A percentile compares a stretch with the other conserved stretches of the same genome.
These are phyloP conservation scores for Nyctanthes arbortristis DNA, from an alignment of 257 asterid species.

Conservation along the genomic window DNA sequence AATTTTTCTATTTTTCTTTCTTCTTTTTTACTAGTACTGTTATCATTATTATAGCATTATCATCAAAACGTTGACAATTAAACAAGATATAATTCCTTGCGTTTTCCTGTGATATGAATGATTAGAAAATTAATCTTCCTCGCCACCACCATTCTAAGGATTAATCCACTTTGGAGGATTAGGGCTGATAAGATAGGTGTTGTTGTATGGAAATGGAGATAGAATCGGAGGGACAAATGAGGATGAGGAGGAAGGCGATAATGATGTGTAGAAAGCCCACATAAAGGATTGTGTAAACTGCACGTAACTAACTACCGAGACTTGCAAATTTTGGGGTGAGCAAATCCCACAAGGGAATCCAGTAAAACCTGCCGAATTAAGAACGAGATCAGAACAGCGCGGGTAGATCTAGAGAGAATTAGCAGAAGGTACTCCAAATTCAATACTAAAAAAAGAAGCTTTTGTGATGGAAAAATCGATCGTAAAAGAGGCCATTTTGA, in stretches of 20 bases:
- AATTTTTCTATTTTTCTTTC: no score
- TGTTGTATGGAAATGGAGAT: constrained; percentile 20
- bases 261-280: no score
- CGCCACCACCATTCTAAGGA: constrained; percentile 17
- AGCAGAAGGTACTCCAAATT: no score
- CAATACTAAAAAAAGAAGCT: no score
- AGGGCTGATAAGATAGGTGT: constrained; percentile 18
- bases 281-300: constrained; percentile 7
- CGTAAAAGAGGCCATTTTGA: no score
- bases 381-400: background rate
- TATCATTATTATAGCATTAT: no score
- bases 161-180: constrained; percentile 27
- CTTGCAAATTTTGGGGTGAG: constrained; percentile 9
- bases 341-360: background rate
- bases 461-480: no score
- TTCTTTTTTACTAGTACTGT: no score
- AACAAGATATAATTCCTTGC: no score
- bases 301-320: constrained; percentile 1
- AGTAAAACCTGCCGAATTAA: background rate
- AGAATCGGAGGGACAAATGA: no score
- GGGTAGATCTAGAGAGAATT: constrained; percentile 14
- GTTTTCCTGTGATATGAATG: constrained; percentile 1
- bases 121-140: background rate
- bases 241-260: constrained; percentile 9
- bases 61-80: no score